Percentiles rank a stretch among this genome's conserved stretches.
Conservation (phyloP, 805 yeast genomes). For the Suhomyces pyralidae region DNA sequence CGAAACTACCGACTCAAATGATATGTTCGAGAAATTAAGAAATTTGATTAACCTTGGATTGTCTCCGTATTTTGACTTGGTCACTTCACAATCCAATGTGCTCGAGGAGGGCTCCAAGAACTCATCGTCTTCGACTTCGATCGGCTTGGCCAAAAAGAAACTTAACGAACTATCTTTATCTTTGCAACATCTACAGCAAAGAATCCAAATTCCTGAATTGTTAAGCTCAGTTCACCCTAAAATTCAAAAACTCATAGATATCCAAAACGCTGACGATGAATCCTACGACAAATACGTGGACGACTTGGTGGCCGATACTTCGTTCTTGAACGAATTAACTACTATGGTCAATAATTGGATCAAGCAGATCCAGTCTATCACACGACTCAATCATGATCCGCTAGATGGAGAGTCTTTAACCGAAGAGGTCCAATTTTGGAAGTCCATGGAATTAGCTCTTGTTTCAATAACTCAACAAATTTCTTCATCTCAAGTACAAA, state of each 20-base stretch:
- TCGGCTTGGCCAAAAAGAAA: constrained; percentile 53
- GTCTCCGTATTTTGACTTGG: constrained; percentile 64
- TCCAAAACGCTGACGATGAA: constrained; percentile 12
- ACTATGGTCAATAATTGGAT: constrained; percentile 72
- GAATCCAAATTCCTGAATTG: constrained; percentile 67
- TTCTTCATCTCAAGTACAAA: constrained; percentile 47
- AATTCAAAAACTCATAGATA: constrained; percentile 21
- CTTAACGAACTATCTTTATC: constrained; percentile 67
- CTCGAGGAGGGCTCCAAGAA: constrained; percentile 7
- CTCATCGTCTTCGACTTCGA: constrained; percentile 9
- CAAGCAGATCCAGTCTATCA: constrained; percentile 54
- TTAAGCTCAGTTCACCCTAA: constrained; percentile 48
- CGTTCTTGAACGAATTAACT: constrained; percentile 67
- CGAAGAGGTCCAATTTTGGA: constrained; percentile 80
- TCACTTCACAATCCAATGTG: constrained; percentile 16
- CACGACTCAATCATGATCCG: constrained; percentile 52
- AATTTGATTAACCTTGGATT: constrained; percentile 61
- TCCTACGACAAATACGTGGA: constrained; percentile 19
- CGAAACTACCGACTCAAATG: constrained; percentile 11
- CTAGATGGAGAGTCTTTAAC: constrained; percentile 48
- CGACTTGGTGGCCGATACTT: constrained; percentile 45
- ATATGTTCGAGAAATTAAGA: constrained; percentile 51
- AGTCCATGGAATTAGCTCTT: constrained; percentile 62
- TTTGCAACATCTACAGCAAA: constrained; percentile 63
- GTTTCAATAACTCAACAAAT: constrained; percentile 56